phyloP scores from a whole-genome alignment of 2,329 filamentous ascomycete genomes.

The Teratosphaeriaceae sp. region DNA sequence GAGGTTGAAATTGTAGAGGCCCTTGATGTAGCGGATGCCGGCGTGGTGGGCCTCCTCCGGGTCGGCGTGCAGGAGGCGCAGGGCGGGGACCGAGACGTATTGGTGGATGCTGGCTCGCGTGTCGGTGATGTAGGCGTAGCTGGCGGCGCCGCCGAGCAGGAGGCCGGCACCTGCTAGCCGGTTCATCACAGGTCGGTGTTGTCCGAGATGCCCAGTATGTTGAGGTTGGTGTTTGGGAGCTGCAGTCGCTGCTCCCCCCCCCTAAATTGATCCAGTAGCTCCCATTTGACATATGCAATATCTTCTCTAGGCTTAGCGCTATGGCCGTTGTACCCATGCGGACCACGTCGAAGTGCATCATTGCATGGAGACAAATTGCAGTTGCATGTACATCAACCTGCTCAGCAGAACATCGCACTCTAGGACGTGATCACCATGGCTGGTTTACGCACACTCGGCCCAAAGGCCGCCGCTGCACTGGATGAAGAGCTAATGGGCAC shows the following conservation, averaged over 20 bases:
- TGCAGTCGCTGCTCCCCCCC: too few species aligned
- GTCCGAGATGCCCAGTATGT: too few species aligned
- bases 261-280: too few species aligned
- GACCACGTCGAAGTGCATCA: too few species aligned
- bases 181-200: not conserved
- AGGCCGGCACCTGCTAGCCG: slow-evolving; percentile 36
- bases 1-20: slow-evolving; percentile 65
- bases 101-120: slow-evolving; percentile 48
- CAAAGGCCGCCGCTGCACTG: slow-evolving; percentile 80
- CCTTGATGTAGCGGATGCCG: slow-evolving; percentile 64
- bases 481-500: slow-evolving; percentile 92
- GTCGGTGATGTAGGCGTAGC: slow-evolving; percentile 47
- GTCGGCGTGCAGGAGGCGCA: slow-evolving; percentile 63
- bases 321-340: too few species aligned
- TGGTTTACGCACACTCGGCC: slow-evolving; percentile 57
- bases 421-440: not conserved
- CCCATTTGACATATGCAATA: too few species aligned
- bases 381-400: too few species aligned
- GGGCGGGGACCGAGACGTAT: slow-evolving; percentile 50
- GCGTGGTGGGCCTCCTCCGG: slow-evolving; percentile 89
- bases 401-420: too few species aligned
- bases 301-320: too few species aligned
- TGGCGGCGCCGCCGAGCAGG: slow-evolving; percentile 29
- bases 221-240: too few species aligned
- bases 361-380: too few species aligned